A percentile compares a stretch with the other conserved stretches of the same genome.
Conservation (phyloP, 2,329 filamentous ascomycete species). For the Emericellopsis atlantica region DNA sequence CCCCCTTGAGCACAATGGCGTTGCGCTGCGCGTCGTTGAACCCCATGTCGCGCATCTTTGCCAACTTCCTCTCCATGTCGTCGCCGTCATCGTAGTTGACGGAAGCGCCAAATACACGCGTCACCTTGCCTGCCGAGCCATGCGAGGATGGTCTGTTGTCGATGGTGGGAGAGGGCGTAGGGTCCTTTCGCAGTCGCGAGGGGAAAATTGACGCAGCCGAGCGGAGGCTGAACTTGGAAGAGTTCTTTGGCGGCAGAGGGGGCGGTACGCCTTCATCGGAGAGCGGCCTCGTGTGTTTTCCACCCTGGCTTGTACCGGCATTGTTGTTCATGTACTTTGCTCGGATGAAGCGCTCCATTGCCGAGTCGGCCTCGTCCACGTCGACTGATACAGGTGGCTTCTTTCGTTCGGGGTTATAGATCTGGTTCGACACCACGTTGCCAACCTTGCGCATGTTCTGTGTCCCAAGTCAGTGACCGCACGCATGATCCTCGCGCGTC, state of each 20-base stretch:
- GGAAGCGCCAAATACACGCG: constrained; percentile 56
- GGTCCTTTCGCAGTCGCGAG: constrained; percentile 46
- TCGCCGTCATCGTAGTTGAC: constrained; percentile 41
- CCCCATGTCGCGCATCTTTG: constrained; percentile 76
- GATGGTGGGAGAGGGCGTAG: constrained; percentile 15
- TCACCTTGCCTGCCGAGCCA: constrained; percentile 47
- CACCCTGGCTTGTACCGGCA: constrained; percentile 19
- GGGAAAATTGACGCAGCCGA: constrained; percentile 54
- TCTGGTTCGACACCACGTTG: constrained; percentile 74
- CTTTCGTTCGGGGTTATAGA: constrained; percentile 77
- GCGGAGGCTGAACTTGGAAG: constrained; percentile 48
- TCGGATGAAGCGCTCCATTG: constrained; percentile 90
- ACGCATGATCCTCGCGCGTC: background rate
- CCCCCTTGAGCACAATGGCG: constrained; percentile 64
- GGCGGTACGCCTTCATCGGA: constrained; percentile 47
- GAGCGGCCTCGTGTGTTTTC: constrained; percentile 26
- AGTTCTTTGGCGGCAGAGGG: constrained; percentile 48
- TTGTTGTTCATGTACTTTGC: constrained; percentile 73
- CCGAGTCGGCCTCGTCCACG: constrained; percentile 81
- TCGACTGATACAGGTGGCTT: constrained; percentile 80
- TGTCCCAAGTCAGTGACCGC: background rate
- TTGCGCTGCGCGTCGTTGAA: constrained; percentile 79
- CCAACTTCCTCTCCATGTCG: constrained; percentile 64
- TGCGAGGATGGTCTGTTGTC: constrained; percentile 20
- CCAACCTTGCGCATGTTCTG: constrained; percentile 92